Evolutionary conservation across 805 yeast genomes (phyloP), one percentile per base, ranked within the genome.

Genomic region (Starmerella powellii): DNA sequence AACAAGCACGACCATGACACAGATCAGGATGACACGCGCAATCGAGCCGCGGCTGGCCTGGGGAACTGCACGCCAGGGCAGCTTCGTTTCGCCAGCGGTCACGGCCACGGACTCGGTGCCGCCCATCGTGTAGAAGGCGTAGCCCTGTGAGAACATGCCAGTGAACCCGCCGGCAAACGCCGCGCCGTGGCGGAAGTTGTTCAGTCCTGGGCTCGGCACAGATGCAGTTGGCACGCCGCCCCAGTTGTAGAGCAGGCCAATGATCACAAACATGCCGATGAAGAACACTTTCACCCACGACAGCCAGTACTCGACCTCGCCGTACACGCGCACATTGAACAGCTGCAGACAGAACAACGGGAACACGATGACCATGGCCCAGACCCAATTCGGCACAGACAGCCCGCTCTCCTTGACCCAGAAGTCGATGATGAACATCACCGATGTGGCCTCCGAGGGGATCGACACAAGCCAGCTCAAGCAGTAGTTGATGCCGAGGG

Each of bases 301-400:
- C 50, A 76, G 69, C 78, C 79, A 80, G 58, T 75, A 81, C 53
- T 76, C 84, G n/a, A 74, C 64, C 42, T 76, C 71, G 41, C 78
- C 71, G 44, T 75, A 61, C 6, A 71, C 57, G 48, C 62, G 62
- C 29, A 73, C 76, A 44, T 72, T 73, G 46, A 71, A 62, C 8
- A 74, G 57, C 37, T 70, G 60, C 19, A 66, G 59, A 67, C 74
- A 69, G 47, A 74, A 68, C 20, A 74, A 62, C 2, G 69, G 63
- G 34, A 70, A 70, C 31, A 66, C 44, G 31, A 66, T 45, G 36
- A 75, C 69, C 17, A 77, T 47, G 26, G 52, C 52, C 68, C 73
- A 74, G 38, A 72, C 50, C 67, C 75, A 57, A 61, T 66, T 40
- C 32, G 68, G 66, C 52, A 72, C 77, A n/a, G 24, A 34, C 18